These are phyloP conservation scores for Daphne laureola DNA, from an alignment of 441 rosid species.

Conservation along the genomic window DNA sequence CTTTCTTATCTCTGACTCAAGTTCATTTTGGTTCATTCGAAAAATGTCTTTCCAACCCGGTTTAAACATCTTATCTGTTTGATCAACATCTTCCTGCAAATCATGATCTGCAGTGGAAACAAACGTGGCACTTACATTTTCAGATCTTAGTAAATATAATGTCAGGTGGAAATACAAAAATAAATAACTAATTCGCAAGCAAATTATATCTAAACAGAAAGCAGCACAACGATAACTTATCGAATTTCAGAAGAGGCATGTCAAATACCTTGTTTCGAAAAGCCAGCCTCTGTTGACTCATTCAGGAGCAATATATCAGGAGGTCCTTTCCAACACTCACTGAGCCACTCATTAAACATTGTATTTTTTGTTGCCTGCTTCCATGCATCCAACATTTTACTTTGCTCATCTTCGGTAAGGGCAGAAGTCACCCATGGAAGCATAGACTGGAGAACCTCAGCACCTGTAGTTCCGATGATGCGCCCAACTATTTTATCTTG, in stretches of 20 bases:
- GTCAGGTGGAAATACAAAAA: too few species aligned
- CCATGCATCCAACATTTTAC: conserved; percentile 79
- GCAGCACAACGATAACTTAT: neutral
- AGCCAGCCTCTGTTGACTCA: conserved; percentile 37
- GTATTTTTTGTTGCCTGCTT: conserved; percentile 80
- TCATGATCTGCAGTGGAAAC: conserved; percentile 31
- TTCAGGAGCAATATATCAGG: conserved; percentile 21
- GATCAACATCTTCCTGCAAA: conserved; percentile 55
- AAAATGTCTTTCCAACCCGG: conserved; percentile 99
- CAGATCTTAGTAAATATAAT: too few species aligned
- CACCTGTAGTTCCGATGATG: conserved; percentile 76
- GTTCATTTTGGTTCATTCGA: conserved; percentile 93
- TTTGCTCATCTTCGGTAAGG: conserved; percentile 67
- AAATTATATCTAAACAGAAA: neutral
- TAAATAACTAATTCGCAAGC: too few species aligned
- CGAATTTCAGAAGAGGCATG: conserved; percentile 4
- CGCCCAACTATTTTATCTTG: conserved; percentile 72
- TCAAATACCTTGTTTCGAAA: conserved; percentile 34
- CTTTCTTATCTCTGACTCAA: conserved; percentile 73
- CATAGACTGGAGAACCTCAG: conserved; percentile 82
- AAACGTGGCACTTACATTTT: neutral
- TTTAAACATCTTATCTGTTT: conserved; percentile 70
- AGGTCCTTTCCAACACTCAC: conserved; percentile 75
- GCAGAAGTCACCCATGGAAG: conserved; percentile 84
- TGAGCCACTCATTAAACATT: conserved; percentile 79